phyloP scores from a whole-genome alignment of 2,329 filamentous ascomycete species.

The Colletotrichum limetticola region DNA sequence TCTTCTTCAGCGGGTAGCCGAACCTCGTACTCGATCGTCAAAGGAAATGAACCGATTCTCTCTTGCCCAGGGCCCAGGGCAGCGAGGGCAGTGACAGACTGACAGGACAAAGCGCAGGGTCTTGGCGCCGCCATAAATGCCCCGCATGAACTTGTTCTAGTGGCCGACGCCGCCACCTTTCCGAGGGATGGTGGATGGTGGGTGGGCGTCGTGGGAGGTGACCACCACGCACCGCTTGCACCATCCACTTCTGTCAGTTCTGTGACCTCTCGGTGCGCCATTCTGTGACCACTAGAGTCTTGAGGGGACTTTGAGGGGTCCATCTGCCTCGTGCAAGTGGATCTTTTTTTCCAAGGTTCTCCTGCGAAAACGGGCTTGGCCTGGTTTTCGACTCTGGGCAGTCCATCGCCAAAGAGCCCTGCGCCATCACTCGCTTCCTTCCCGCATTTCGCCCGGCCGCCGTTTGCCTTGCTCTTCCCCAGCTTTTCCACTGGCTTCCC shows the following conservation, averaged over 20 bases:
- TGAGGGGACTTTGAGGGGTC: slow-evolving; percentile 3
- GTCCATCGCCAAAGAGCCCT: slow-evolving; percentile 23
- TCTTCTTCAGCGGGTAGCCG: not conserved
- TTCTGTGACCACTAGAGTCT: slow-evolving; percentile 25
- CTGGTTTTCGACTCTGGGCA: slow-evolving; percentile 3
- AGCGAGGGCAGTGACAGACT: not conserved
- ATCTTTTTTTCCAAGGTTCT: slow-evolving; percentile 9
- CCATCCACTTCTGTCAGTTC: slow-evolving; percentile 4
- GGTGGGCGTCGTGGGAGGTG: not conserved
- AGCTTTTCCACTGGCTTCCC: not conserved
- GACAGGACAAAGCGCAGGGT: slow-evolving; percentile 27
- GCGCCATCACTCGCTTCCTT: slow-evolving; percentile 4
- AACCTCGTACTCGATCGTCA: not conserved
- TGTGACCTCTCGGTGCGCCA: slow-evolving; percentile 15
- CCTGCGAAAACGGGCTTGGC: slow-evolving; percentile 27
- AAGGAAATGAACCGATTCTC: not conserved
- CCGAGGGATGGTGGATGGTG: not conserved
- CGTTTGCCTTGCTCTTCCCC: not conserved
- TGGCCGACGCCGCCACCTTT: slow-evolving; percentile 8
- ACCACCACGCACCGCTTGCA: not conserved
- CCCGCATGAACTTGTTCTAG: slow-evolving; percentile 27
- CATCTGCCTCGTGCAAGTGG: slow-evolving; percentile 33
- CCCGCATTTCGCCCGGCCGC: slow-evolving; percentile 4
- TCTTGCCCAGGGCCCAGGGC: too few relatives aligned
- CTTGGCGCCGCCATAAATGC: slow-evolving; percentile 25